Evolutionary conservation across 2,329 filamentous ascomycete genomes (phyloP), one percentile per base, ranked within the genome.

Genomic region (Bretziella fagacearum): DNA sequence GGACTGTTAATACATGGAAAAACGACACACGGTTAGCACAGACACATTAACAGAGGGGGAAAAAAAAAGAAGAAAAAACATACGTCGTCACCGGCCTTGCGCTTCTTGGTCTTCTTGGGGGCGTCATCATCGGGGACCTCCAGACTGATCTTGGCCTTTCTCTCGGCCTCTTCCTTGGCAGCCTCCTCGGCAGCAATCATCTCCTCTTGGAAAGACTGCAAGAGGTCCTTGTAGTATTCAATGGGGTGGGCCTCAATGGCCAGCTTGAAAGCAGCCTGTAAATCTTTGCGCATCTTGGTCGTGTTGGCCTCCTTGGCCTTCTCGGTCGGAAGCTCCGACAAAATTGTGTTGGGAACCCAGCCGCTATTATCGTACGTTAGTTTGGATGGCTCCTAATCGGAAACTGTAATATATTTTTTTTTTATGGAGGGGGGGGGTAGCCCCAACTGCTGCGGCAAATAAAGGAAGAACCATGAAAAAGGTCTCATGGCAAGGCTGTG

Each of bases 291-390:
- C 68, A 82, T 79, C 66, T 93, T 93, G 53, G 81, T 74, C 46
- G 79, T 79, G 45, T 82, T 68, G 35, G 75, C 67, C 20, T 78
- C 69, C 46, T 76, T 74, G 53, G 87, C 79, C 22, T 79, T 77
- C 45, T 81, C 77, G 11, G 81, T 67, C 49, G 86, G 78, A 46
- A 96, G 75, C 29, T 84, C 79, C 29, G 77, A 75, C 30, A 98
- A 71, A 50, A 84, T 79, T 18, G 78, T 82, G 62, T 96, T 95
- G 52, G 79, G 73, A 54, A 89, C 84, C 89, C 89, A 98, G 30
- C 84, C 83, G 64, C 91, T 98, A 55, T 49, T 50, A 13, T 49
- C 7, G 30, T 10, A 43, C 13, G 30, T 36, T 48, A 20, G n/a
- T 43, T 22, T n/a, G 17, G 17, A 33, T 6, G 13, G 20, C 4